A percentile compares a stretch with the other conserved stretches of the same genome.
Conservation (phyloP, 2,329 filamentous ascomycete genomes). For the Chaetomium sp. region DNA sequence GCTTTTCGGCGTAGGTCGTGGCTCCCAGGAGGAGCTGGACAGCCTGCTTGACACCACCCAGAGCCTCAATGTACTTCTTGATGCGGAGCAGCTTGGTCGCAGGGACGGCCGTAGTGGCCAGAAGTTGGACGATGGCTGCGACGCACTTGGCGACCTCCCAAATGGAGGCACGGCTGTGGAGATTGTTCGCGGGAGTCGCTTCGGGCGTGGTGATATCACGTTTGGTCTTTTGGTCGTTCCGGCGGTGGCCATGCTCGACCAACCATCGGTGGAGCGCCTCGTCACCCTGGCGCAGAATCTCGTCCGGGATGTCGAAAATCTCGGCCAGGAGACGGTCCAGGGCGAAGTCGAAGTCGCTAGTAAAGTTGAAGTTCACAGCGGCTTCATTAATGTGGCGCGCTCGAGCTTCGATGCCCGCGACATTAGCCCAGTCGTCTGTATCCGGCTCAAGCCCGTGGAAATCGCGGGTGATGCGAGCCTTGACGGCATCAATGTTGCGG, state of each 20-base stretch:
- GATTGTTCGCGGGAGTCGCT: neutral
- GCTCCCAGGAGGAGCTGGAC: constrained; percentile 23
- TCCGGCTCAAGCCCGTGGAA: too few species aligned
- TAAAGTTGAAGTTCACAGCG: constrained; percentile 17
- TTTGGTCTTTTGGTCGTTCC: constrained; percentile 5
- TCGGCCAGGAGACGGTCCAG: constrained; percentile 17
- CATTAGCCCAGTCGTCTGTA: too few species aligned
- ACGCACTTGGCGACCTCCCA: constrained; percentile 23
- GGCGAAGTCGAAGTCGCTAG: constrained; percentile 11
- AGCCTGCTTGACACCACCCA: constrained; percentile 22
- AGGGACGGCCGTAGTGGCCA: constrained; percentile 21
- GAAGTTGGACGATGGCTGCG: constrained; percentile 17
- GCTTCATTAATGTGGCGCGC: neutral
- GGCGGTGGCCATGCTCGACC: constrained; percentile 18
- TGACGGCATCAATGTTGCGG: neutral
- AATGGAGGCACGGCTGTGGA: constrained; percentile 11
- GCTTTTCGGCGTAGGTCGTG: constrained; percentile 18
- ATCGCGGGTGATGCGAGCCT: neutral
- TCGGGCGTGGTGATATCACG: neutral
- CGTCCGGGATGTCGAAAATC: constrained; percentile 20
- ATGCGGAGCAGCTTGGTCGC: constrained; percentile 23
- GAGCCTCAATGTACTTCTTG: constrained; percentile 25
- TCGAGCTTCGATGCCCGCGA: too few species aligned
- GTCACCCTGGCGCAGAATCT: constrained; percentile 19
- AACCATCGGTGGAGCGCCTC: constrained; percentile 22